A percentile compares a stretch with the other conserved stretches of the same genome.
Conservation (phyloP, 495 filamentous ascomycete genomes). For the Ramalina peruviana region DNA sequence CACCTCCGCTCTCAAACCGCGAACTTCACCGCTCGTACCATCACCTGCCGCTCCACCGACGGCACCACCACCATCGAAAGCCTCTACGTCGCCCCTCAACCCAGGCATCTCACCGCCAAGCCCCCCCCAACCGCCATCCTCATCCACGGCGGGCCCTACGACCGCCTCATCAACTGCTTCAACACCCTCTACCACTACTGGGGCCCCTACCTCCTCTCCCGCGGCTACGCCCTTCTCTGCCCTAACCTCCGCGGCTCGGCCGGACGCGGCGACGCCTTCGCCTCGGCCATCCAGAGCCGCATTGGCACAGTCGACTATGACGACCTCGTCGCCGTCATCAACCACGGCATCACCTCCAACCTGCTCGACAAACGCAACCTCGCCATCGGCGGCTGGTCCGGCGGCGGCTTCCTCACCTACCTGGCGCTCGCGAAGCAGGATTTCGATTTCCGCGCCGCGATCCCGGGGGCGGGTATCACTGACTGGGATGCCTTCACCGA, state of each 20-base stretch:
- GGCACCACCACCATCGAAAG: too few relatives aligned
- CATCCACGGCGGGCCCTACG: constrained; percentile 23
- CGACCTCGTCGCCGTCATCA: constrained; percentile 19
- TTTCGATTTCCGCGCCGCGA: constrained; percentile 14
- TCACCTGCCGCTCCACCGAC: too few relatives aligned
- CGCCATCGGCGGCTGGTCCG: constrained; percentile 19
- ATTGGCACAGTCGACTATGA: constrained; percentile 18
- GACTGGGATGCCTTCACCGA: constrained; percentile 18
- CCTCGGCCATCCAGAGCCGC: constrained; percentile 13
- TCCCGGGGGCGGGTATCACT: constrained; percentile 14
- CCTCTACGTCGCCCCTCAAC: too few relatives aligned
- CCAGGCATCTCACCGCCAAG: background rate
- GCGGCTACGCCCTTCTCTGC: constrained; percentile 20
- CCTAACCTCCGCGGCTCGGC: constrained; percentile 23
- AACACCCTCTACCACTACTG: constrained; percentile 16
- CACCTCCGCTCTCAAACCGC: too few relatives aligned
- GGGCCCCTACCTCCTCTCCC: constrained; percentile 17
- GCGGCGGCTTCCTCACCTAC: constrained; percentile 22
- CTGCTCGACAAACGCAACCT: constrained; percentile 17
- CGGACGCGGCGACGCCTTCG: constrained; percentile 19
- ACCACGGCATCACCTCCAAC: constrained; percentile 17
- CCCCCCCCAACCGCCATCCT: constrained; percentile 21
- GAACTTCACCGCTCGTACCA: too few relatives aligned
- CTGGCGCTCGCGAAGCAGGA: constrained; percentile 12
- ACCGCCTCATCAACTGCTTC: constrained; percentile 18